phyloP scores from a whole-genome alignment of 2,329 filamentous ascomycete genomes.

The Beauveria varroae region DNA sequence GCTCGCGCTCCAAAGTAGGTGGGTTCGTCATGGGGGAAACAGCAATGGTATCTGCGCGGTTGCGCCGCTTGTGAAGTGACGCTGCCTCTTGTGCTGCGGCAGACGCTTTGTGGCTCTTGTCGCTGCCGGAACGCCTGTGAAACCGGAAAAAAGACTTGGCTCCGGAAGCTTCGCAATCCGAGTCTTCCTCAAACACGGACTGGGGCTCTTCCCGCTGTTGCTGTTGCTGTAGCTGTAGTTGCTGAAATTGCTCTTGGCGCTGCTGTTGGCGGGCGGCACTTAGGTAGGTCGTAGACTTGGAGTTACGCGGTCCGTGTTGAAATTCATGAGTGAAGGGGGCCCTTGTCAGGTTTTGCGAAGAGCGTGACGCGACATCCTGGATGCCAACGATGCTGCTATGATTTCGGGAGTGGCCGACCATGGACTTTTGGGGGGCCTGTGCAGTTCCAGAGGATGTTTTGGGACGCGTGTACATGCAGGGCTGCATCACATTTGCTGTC shows the following conservation, averaged over 20 bases:
- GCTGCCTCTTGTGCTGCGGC: background rate
- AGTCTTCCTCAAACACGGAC: conserved; percentile 44
- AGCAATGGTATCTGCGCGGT: conserved; percentile 18
- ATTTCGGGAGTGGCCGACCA: conserved; percentile 13
- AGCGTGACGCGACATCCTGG: conserved; percentile 18
- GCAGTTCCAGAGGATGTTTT: conserved; percentile 3
- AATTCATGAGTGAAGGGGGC: conserved; percentile 3
- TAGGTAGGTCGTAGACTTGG: conserved; percentile 22
- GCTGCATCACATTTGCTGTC: background rate
- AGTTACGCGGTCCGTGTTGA: conserved; percentile 16
- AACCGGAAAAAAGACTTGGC: conserved; percentile 38
- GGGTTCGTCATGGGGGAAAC: conserved; percentile 15
- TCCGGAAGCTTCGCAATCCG: conserved; percentile 32
- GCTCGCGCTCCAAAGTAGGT: conserved; percentile 17
- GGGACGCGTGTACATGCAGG: background rate
- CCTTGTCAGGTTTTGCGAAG: conserved; percentile 18
- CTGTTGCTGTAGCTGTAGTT: conserved; percentile 17
- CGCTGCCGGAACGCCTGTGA: conserved; percentile 30
- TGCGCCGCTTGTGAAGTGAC: conserved; percentile 8
- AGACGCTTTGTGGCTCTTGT: conserved; percentile 19
- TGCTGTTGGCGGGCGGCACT: conserved; percentile 15
- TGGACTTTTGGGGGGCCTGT: conserved; percentile 4
- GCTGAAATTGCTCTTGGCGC: conserved; percentile 17
- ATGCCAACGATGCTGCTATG: conserved; percentile 12
- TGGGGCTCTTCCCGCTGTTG: conserved; percentile 17